Conservation (phyloP, 2,329 filamentous ascomycete genomes). For the Fusarium mangiferae region DNA sequence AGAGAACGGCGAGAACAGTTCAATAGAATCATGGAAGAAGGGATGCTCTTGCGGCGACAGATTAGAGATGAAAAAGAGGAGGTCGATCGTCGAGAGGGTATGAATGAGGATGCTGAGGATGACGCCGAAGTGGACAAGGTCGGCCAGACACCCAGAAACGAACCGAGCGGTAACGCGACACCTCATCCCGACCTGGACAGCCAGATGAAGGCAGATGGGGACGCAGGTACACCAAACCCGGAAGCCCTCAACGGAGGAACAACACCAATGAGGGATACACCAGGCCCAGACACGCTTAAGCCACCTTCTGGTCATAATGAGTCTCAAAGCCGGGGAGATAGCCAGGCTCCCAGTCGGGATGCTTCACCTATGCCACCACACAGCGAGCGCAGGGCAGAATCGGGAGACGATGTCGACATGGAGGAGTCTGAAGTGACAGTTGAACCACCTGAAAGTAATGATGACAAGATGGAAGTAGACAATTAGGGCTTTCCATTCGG, state of each 20-base stretch:
- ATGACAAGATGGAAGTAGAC: conserved; percentile 75
- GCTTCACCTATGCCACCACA: conserved; percentile 36
- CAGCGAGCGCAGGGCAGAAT: conserved; percentile 21
- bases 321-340: conserved; percentile 39
- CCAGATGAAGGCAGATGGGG: conserved; percentile 44
- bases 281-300: conserved; percentile 44
- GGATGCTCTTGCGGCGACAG: conserved; percentile 83
- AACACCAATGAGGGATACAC: conserved; percentile 49
- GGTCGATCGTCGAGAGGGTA: conserved; percentile 86
- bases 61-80: conserved; percentile 97
- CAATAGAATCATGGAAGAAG: conserved; percentile 87
- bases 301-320: conserved; percentile 28
- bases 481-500: conserved; percentile 42
- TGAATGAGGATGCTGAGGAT: conserved; percentile 75
- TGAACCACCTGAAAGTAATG: conserved; percentile 58
- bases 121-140: conserved; percentile 59
- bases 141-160: conserved; percentile 62
- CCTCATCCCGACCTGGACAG: conserved; percentile 58
- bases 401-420: conserved; percentile 69
- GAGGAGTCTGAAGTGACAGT: conserved; percentile 61
- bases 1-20: conserved; percentile 87
- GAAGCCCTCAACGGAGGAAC: conserved; percentile 44
- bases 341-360: conserved; percentile 46
- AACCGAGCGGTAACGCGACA: conserved; percentile 62
- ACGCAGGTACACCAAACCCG: conserved; percentile 44